phyloP scores from a whole-genome alignment of 306 rosid genomes.

The Quercus gilva region DNA sequence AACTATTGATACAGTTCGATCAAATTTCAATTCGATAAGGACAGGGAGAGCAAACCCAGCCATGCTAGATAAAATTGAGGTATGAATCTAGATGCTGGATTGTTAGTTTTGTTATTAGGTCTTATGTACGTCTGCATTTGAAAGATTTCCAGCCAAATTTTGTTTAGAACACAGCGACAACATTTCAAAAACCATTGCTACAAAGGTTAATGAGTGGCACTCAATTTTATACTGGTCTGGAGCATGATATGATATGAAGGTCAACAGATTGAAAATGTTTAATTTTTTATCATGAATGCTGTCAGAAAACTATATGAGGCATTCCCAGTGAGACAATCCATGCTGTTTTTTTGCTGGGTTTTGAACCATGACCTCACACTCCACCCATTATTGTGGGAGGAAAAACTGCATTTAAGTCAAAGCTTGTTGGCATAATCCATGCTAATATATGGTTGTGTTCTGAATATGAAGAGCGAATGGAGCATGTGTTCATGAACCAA shows the following conservation, averaged over 20 bases:
- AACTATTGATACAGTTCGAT: conserved; percentile 65
- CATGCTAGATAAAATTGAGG: conserved; percentile 95
- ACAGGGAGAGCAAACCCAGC: conserved; percentile 87
- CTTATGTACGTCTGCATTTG: neutral
- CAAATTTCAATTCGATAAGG: conserved; percentile 83
- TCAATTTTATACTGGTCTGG: neutral
- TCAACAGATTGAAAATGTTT: neutral
- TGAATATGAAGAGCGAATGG: neutral
- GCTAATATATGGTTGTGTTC: neutral
- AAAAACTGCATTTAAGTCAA: no score
- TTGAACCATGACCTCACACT: no score
- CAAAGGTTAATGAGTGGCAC: neutral
- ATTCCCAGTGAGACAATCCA: neutral
- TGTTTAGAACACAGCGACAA: neutral
- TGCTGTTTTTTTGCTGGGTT: no score
- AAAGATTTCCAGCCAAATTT: neutral
- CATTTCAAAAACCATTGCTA: neutral
- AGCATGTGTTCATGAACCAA: neutral
- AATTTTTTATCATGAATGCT: neutral
- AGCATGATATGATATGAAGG: neutral
- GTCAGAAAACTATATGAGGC: neutral
- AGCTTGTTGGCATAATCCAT: neutral
- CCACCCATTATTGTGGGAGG: no score
- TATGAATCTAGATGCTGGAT: conserved; percentile 21
- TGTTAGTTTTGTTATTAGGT: neutral